Percentiles rank a stretch among this genome's conserved stretches.
Conservation (phyloP, 345 rosid genomes). For the Brassica napus region Da-Ae NC_063438.1:6931501-6932000, state of each 20-base stretch:
- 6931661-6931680: constrained; percentile 44
- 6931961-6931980: not conserved
- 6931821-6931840: not conserved
- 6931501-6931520: not conserved
- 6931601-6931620: constrained; percentile 58
- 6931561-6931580: constrained; percentile 57
- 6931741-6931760: not conserved
- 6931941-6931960: not conserved
- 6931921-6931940: constrained; percentile 19
- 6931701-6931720: constrained; percentile 9
- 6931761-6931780: constrained; percentile 1
- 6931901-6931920: constrained; percentile 1
- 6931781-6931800: not conserved
- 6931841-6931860: constrained; percentile 28
- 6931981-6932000: constrained; percentile 27
- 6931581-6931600: constrained; percentile 68
- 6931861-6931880: not conserved
- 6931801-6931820: not conserved
- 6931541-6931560: constrained; percentile 60
- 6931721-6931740: not conserved
- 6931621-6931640: constrained; percentile 62
- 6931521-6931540: constrained; percentile 41
- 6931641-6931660: constrained; percentile 34
- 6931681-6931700: constrained; percentile 6
- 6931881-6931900: constrained; percentile 4